These are phyloP conservation scores for Dendrobium officinale DNA, from an alignment of 106 monocot species.

Conservation along the genomic window DNA sequence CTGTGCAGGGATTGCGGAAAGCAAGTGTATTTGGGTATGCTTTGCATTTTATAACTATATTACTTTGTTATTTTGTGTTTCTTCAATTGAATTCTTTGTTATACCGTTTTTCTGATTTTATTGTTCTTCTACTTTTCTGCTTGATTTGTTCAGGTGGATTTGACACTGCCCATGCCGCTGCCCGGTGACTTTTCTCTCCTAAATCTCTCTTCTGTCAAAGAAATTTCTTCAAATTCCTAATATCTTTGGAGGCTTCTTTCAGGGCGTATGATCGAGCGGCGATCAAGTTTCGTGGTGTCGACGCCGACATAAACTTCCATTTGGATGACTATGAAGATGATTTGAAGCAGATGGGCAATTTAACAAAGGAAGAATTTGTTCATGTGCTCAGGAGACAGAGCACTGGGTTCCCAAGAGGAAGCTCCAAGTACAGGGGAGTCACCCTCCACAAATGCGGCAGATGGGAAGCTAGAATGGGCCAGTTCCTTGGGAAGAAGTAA, in stretches of 20 bases:
- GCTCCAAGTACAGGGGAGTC: slow-evolving; percentile 47
- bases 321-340: slow-evolving; percentile 53
- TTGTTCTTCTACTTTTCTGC: slow-evolving; percentile 1
- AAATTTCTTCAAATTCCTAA: not conserved
- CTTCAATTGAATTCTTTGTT: not conserved
- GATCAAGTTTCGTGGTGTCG: slow-evolving; percentile 49
- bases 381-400: slow-evolving; percentile 50
- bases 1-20: slow-evolving; percentile 58
- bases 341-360: slow-evolving; percentile 40
- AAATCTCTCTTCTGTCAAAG: not conserved
- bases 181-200: slow-evolving; percentile 17
- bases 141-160: slow-evolving; percentile 34
- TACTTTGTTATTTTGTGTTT: not conserved
- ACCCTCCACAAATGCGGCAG: slow-evolving; percentile 57
- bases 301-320: slow-evolving; percentile 52
- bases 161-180: slow-evolving; percentile 56
- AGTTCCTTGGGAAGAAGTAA: slow-evolving; percentile 55
- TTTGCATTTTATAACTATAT: not conserved
- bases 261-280: slow-evolving; percentile 61
- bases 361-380: slow-evolving; percentile 51
- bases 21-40: slow-evolving; percentile 52
- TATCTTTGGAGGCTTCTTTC: not conserved
- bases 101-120: not conserved
- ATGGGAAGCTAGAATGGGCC: slow-evolving; percentile 59
- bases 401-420: slow-evolving; percentile 41